Base-by-base conservation (phyloP, 2,329 filamentous ascomycete species). In the Monosporascus cannonballus region DNA sequence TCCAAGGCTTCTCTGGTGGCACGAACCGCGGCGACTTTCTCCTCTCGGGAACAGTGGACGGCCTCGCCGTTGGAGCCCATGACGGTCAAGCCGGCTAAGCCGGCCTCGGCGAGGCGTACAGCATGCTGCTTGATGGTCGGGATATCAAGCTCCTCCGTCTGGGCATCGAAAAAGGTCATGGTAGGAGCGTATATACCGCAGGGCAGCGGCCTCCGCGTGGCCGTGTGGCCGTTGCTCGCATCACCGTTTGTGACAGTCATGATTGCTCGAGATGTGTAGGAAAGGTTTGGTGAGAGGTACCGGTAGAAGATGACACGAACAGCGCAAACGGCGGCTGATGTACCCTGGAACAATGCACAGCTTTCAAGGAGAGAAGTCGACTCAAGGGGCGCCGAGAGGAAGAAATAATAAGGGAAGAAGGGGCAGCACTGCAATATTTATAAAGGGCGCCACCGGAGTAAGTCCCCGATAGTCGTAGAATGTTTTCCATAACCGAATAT, bases 61-160 rank as follows among this genome's bases (percentile, higher is more conserved):
- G 90, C 90, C 75, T 96, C 90, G 55, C 90, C 90, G 71, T 95
- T 96, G 61, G 90, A 95, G 56, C 91, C 90, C 86, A 94, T 90
- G 60, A 86, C 87, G 44, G 94, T 88, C 25, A 96, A 79, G 37
- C 90, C 90, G 47, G 85, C 88, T 11, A 96, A 82, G 8, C 91
- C 91, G 53, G 84, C 87, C 67, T 84, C 77, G 39, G 85, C 87
- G 47, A 96, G 83, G 47, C 90, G 86, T 60, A 89, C 83, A 24
- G 89, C 87, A 67, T 96, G 90, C 66, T 81, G 86, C 72, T 89
- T 88, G 73, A 94, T 89, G 54, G 81, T 81, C 37, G 87, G 78
- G 58, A 92, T 83, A 66, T 96, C 90, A 63, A 96, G 79, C 48
- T 94, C 89, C 72, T 96, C 90, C 46, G 89, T 94, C 59, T 86